Evolutionary conservation across 1,139 yeast genomes (phyloP), one percentile per base, ranked within the genome.

Genomic region (Candida sp.): DNA sequence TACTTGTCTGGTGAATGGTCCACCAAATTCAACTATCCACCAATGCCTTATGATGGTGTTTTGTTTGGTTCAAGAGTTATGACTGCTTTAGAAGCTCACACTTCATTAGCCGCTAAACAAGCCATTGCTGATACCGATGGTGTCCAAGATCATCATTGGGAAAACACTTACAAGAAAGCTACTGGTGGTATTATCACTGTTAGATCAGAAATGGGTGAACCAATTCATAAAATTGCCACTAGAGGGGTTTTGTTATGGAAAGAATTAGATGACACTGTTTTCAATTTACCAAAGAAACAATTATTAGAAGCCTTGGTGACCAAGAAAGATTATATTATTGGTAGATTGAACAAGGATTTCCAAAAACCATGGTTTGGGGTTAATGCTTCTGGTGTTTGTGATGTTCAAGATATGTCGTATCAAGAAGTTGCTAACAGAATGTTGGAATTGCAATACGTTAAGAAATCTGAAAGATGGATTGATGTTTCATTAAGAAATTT

Each of bases 21-120:
- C 19, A 70, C 77, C 45, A 64, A 76, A 54, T 91, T 79, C 74
- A 83, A 87, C 64, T 89, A 87, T 68, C 98, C 99, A 57, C 93
- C 95, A 59, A 93, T 93, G 99, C 99, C 99, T 50, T 93, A 87
- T 58, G 99, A 93, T 70, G 99, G 99, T 77, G 83, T 91, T 61
- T 74, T 93, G 64, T 85, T 90, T 56, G 99, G 99, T 58, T 89
- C 97, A 35, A 84, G 98, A 72, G 95, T 89, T 47, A 93, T 95
- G 99, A 87, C 89, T 52, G 96, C 99, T 45, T 87, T 87, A 75
- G 99, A 93, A 75, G 95, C 97, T 42, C 82, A 82, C 65, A 93
- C 99, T 43, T 87, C 97, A 44, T 87, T 85, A 58, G 97, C 81
- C 49, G 99, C 98, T 48, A 93, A 93, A 76, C 76, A 84, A 66